Base-by-base conservation (phyloP, 2,329 filamentous ascomycete genomes). In the Chaetothyriales sp. region DNA sequence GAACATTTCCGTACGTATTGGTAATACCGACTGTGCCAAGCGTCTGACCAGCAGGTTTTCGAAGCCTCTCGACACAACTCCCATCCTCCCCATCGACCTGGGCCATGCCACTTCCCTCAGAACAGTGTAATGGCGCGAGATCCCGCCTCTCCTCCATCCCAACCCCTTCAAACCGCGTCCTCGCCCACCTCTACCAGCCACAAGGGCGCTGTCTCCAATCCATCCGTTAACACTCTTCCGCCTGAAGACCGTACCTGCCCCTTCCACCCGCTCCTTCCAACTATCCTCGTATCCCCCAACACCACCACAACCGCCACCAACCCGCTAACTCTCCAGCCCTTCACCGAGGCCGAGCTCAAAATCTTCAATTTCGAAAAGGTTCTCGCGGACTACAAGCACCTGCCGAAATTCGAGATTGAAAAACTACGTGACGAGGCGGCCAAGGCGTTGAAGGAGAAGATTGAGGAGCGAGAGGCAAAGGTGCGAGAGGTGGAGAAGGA, bases 401-500 rank as follows among this genome's bases (percentile, higher is more conserved):
- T 10, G 47, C 50, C n/a, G 46, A 46, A 25, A 18, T 28, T 43
- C 44, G 46, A 7, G 18, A 28, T 51, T 29, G 48, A 48, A n/a
- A 54, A 54, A 20, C 45, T 57, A 18, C 51, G 48, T 7, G 56
- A 60, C 3, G 57, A 57, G 49, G 56, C 57, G 18, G 56, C 53
- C 4, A 46, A 48, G 43, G 43, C 55, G 52, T 25, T 61, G 50
- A 57, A 50, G 40, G 53, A 56, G 46, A 52, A 54, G 44, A 25
- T 59, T 13, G 56, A 60, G n/a, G 57, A 60, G 40, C 19, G 54
- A n/a, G 54, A 58, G 46, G 48, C 18, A 6, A 56, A 55, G 20
- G 45, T 54, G 7, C 51, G 54, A 13, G 55, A 60, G 48, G 56
- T 60, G 43, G 56, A 60, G 33, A 44, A 55, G 29, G 59, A 61